Evolutionary conservation across 345 rosid genomes (phyloP), one percentile per base, ranked within the genome.

Genomic region (Raphanus sativus): DNA sequence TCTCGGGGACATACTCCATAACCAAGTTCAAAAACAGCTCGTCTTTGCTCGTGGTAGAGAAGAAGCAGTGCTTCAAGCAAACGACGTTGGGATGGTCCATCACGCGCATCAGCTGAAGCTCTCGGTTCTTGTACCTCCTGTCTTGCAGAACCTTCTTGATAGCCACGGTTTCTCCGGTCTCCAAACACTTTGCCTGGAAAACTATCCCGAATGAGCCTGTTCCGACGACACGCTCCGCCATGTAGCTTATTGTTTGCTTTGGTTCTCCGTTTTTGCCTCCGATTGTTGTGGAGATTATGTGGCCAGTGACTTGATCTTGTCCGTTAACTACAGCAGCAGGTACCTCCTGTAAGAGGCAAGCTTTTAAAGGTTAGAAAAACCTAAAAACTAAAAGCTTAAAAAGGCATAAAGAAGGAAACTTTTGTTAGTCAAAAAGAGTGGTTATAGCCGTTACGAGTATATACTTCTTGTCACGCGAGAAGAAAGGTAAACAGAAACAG

Each of bases 221-320:
- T 34, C 97, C 97, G 4, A 91, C 94, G 45, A 91, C 88, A 17
- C 97, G 87, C 87, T 91, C 97, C 32, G 97, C 95, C 97, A 91
- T 91, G 85, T 89, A 91, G 78, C 97, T 91, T 69, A 91, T 91
- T 3, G 95, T 91, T 93, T 86, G 95, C 64, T 92, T 92, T 2
- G 97, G 97, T 74, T 92, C 97, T 60, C 97, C 97, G 77, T 90
- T 90, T 86, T 92, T 90, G 8, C 97, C 97, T 32, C 97, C 97
- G 29, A 92, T 90, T 3, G 97, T 92, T 30, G 97, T 92, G 56
- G 97, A 90, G 67, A 92, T 92, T 7, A 92, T 92, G 67, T 92
- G 97, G 34, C 97, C 97, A 3, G 97, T 92, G 34, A 92, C 95
- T 6, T 87, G 90, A 73, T 89, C 95, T 69, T 87, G 91, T 17